Percentiles rank a stretch among this genome's conserved stretches.
phyloP scores from a whole-genome alignment of 345 rosid genomes.

The Erucastrum elatum region DNA sequence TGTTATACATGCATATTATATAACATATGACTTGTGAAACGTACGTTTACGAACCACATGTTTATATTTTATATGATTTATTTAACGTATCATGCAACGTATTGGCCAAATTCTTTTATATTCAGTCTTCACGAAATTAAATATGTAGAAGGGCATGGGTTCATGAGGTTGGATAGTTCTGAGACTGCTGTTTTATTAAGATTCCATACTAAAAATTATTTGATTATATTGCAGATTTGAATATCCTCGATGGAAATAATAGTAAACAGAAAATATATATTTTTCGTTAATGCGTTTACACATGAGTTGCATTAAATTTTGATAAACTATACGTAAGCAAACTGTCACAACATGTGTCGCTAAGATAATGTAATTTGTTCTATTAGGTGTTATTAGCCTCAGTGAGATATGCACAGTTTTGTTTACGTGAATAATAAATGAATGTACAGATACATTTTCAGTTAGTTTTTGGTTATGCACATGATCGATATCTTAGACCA shows the following conservation, averaged over 20 bases:
- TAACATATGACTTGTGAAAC: constrained; percentile 37
- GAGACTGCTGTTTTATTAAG: constrained; percentile 36
- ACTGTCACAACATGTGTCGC: constrained; percentile 37
- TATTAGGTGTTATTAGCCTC: constrained; percentile 38
- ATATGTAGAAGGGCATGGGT: constrained; percentile 18
- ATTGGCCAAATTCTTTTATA: constrained; percentile 26
- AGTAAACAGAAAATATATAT: too few relatives aligned
- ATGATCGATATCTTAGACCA: constrained; percentile 30
- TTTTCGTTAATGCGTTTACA: too few relatives aligned
- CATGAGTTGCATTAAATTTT: not conserved
- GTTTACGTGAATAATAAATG: constrained; percentile 9
- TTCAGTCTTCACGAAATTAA: constrained; percentile 4
- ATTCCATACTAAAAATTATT: constrained; percentile 6
- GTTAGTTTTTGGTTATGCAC: constrained; percentile 24
- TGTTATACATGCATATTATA: constrained; percentile 19
- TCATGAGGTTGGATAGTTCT: constrained; percentile 26
- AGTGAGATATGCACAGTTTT: constrained; percentile 24
- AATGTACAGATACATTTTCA: not conserved
- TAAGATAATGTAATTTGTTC: constrained; percentile 35
- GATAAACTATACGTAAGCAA: constrained; percentile 5
- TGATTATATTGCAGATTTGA: constrained; percentile 19
- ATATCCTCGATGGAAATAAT: not conserved
- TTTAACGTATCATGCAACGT: constrained; percentile 36
- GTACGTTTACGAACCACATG: constrained; percentile 35
- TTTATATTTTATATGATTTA: constrained; percentile 23